Evolutionary conservation across 164 flowering plant species (phyloP).

Genomic region (Aristolochia contorta): DNA sequence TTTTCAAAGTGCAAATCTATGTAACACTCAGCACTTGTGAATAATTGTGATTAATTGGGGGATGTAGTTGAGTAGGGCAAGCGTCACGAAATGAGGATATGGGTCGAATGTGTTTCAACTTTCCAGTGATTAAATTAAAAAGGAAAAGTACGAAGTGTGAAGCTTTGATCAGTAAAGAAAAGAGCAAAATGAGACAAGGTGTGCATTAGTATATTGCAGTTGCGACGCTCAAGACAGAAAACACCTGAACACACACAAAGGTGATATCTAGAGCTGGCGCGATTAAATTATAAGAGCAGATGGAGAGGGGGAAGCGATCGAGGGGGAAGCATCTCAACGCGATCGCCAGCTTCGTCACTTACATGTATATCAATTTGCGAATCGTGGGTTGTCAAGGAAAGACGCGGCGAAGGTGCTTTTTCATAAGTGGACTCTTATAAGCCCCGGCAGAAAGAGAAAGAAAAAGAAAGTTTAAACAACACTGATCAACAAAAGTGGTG

Average conservation of each 20-base stretch:
- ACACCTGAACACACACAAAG: slow-evolving; percentile 1
- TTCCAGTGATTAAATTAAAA: too few species aligned
- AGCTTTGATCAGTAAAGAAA: too few species aligned
- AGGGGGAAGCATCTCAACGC: neutral
- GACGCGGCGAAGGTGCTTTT: neutral
- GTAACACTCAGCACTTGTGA: too few species aligned
- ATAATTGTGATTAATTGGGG: too few species aligned
- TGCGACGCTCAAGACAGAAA: neutral
- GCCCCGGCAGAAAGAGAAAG: neutral
- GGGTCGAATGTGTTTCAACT: too few species aligned
- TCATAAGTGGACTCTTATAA: neutral
- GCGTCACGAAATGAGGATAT: too few species aligned
- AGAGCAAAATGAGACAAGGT: neutral
- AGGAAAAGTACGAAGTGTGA: too few species aligned
- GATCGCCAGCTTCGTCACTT: neutral
- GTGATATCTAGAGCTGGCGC: neutral
- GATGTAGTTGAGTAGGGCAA: too few species aligned
- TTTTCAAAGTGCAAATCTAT: too few species aligned
- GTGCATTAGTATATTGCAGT: neutral
- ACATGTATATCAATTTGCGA: neutral
- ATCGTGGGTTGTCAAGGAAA: neutral
- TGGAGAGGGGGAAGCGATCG: neutral
- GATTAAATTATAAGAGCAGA: neutral
- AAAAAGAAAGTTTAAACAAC: neutral
- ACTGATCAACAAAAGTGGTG: neutral